phyloP scores from a whole-genome alignment of 2,329 filamentous ascomycete species.

The Fusarium sp. region DNA sequence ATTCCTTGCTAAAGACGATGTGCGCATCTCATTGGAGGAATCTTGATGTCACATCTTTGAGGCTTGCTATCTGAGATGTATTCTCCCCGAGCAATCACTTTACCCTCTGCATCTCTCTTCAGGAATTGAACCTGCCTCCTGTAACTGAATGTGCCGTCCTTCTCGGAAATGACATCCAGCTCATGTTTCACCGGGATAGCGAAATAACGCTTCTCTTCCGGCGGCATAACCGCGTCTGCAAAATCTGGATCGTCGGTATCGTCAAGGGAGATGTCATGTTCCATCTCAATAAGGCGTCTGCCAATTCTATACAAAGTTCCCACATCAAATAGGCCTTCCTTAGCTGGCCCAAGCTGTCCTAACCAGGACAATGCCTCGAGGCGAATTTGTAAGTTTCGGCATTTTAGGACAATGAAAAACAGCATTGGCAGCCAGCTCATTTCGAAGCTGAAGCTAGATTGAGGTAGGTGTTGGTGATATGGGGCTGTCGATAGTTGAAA shows the following conservation, averaged over 20 bases:
- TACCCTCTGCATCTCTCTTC: neutral
- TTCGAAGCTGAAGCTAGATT: conserved; percentile 18
- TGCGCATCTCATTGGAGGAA: conserved; percentile 22
- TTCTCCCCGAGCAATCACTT: neutral
- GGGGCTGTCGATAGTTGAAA: neutral
- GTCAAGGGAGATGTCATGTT: neutral
- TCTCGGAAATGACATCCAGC: neutral
- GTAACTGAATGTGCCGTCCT: neutral
- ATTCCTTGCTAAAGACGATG: neutral
- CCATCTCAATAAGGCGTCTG: conserved; percentile 13
- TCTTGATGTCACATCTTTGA: neutral
- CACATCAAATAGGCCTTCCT: conserved; percentile 22
- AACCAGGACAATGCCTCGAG: neutral
- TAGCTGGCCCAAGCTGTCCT: conserved; percentile 4
- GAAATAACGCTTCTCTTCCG: conserved; percentile 11
- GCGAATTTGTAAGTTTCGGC: neutral
- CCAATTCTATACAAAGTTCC: conserved; percentile 25
- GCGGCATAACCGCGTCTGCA: neutral
- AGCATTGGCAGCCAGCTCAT: conserved; percentile 13
- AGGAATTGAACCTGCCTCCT: conserved; percentile 10
- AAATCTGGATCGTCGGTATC: neutral
- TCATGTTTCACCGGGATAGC: conserved; percentile 13
- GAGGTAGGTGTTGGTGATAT: neutral
- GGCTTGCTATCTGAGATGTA: conserved; percentile 15
- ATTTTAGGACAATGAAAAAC: conserved; percentile 9